These are phyloP conservation scores for Ophiobolus disseminans DNA, from an alignment of 2,329 filamentous ascomycete genomes.

Conservation along the genomic window DNA sequence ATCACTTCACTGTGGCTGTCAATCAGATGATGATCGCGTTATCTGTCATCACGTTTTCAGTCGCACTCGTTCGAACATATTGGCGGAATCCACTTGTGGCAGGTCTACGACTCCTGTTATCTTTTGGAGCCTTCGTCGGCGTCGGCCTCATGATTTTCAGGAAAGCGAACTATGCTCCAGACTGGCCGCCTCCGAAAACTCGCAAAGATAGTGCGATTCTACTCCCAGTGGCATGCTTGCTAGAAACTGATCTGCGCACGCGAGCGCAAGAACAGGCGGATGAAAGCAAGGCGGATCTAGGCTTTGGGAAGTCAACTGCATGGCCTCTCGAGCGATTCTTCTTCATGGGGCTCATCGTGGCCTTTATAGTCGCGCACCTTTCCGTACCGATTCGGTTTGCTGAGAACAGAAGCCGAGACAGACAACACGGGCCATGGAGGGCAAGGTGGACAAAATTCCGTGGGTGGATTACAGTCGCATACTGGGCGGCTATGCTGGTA, in stretches of 20 bases:
- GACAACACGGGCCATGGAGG: background rate
- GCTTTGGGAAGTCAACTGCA: background rate
- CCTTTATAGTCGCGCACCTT: slow-evolving; percentile 2
- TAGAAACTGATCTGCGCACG: background rate
- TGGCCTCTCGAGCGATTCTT: slow-evolving; percentile 2
- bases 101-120: background rate
- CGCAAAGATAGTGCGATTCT: slow-evolving; percentile 6
- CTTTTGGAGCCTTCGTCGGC: slow-evolving; percentile 2
- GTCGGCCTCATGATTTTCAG: slow-evolving; percentile 7
- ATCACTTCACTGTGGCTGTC: slow-evolving; percentile 5
- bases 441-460: slow-evolving; percentile 2
- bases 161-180: slow-evolving; percentile 4
- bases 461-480: slow-evolving; percentile 3
- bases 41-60: slow-evolving; percentile 5
- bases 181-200: slow-evolving; percentile 3
- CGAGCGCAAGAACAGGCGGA: background rate
- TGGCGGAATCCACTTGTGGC: slow-evolving; percentile 7
- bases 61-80: slow-evolving; percentile 5
- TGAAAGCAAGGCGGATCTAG: background rate
- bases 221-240: slow-evolving; percentile 3
- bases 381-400: background rate
- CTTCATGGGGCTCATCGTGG: background rate
- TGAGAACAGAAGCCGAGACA: too few species aligned
- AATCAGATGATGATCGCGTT: slow-evolving; percentile 9
- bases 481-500: slow-evolving; percentile 5